Base-by-base conservation (phyloP, 495 filamentous ascomycete genomes). In the Corynascus novoguineensis region DNA sequence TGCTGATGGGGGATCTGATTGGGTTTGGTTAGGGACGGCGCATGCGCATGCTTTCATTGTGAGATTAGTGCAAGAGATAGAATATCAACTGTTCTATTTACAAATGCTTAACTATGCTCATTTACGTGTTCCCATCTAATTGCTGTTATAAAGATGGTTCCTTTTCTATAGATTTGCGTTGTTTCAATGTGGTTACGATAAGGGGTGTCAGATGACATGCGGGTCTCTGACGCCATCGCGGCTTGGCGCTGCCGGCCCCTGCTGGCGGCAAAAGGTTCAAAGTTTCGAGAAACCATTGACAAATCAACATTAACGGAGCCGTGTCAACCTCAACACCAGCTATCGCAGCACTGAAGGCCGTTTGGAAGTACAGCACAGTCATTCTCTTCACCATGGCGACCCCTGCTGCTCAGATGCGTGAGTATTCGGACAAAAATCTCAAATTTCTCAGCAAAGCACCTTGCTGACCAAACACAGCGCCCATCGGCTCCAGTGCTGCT, bases 1-100 rank as follows among this genome's bases (percentile, higher is more conserved):
- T 83, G 40, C 48, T 88, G 60, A 71, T 83, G 61, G 84, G 85
- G 27, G 78, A 83, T 59, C 65, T 86, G 69, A 75, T 83, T 55
- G 80, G 79, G 50, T 64, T 64, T 55, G 48, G 57, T 17, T 60
- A 25, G 44, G 14, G 41, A n/a, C n/a, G 21, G 28, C 7, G 14
- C 19, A 10, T n/a, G 32, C 29, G 42, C n/a, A 6, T 25, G 15
- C 37, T 11, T 34, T 24, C 15, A 21, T 19, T 9, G n/a, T 21
- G 19, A 5, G n/a, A n/a, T n/a, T n/a, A n/a, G n/a, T n/a, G n/a
- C n/a, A n/a, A n/a, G n/a, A n/a, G n/a, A n/a, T n/a, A n/a, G n/a
- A n/a, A n/a, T n/a, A n/a, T n/a, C n/a, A 1, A 27, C 5, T 46
- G 21, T 22, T 14, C 10, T 14, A 2, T 24, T 10, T 4, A 4